phyloP scores from a whole-genome alignment of 371 early-diverging fungal genomes.

The Circinella minor region DNA sequence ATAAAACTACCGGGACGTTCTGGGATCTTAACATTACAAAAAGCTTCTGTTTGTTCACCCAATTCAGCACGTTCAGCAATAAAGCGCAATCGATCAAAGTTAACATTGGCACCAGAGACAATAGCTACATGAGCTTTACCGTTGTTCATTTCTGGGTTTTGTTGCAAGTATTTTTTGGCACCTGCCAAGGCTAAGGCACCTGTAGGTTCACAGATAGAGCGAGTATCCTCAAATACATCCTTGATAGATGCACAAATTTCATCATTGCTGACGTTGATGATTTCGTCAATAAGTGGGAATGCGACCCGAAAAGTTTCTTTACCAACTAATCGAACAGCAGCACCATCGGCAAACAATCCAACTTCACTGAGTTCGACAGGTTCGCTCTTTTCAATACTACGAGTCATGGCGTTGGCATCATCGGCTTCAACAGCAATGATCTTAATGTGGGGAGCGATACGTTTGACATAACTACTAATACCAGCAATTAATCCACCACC shows the following conservation, averaged over 20 bases:
- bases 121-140: constrained; percentile 73
- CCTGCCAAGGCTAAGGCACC: constrained; percentile 93
- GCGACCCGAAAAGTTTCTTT: constrained; percentile 86
- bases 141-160: constrained; percentile 46
- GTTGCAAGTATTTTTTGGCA: constrained; percentile 77
- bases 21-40: constrained; percentile 90
- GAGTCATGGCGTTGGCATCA: constrained; percentile 92
- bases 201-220: constrained; percentile 94
- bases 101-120: constrained; percentile 95
- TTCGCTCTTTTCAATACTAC: constrained; percentile 67
- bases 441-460: constrained; percentile 83
- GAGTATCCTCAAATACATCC: constrained; percentile 96
- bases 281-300: constrained; percentile 72
- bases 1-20: constrained; percentile 90
- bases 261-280: constrained; percentile 90
- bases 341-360: constrained; percentile 97
- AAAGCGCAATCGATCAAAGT: constrained; percentile 95
- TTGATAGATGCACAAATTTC: constrained; percentile 98
- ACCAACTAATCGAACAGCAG: constrained; percentile 92
- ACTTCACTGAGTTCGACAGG: constrained; percentile 77
- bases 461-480: constrained; percentile 89
- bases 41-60: constrained; percentile 89
- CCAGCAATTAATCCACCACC: constrained; percentile 97
- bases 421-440: constrained; percentile 91
- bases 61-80: constrained; percentile 94